phyloP scores from a whole-genome alignment of 352 stramenopile species.

The Pythium apleroticum region DNA sequence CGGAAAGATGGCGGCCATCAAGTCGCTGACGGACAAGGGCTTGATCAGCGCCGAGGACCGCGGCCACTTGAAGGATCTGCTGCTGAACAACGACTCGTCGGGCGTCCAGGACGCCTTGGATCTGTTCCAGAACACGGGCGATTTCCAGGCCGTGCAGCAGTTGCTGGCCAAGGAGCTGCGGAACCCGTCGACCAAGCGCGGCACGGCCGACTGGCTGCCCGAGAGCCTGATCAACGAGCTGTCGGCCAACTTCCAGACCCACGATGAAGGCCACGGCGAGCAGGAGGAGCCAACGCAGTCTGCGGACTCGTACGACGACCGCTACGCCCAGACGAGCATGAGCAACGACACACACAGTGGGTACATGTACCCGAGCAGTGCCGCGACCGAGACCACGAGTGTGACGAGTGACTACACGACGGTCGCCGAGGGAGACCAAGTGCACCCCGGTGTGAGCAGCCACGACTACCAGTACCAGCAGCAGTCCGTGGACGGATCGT shows the following conservation, averaged over 20 bases:
- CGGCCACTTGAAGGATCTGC: conserved; percentile 69
- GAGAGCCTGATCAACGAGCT: conserved; percentile 81
- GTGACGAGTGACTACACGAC: conserved; percentile 21
- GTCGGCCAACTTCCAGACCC: conserved; percentile 46
- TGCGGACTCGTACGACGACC: conserved; percentile 6
- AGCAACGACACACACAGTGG: conserved; percentile 9
- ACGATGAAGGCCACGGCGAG: conserved; percentile 13
- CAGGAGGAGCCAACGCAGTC: conserved; percentile 19
- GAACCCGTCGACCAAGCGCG: conserved; percentile 67
- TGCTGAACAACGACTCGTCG: conserved; percentile 79
- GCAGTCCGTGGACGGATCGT: background rate
- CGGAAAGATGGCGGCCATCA: conserved; percentile 83
- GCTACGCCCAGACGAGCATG: background rate
- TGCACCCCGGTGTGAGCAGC: conserved; percentile 19
- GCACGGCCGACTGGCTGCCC: conserved; percentile 68
- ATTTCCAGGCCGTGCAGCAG: conserved; percentile 75
- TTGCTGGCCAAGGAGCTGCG: conserved; percentile 63
- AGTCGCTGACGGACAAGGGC: conserved; percentile 69
- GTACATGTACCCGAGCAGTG: conserved; percentile 17
- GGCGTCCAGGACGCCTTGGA: conserved; percentile 74
- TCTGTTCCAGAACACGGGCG: conserved; percentile 73
- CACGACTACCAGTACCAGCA: conserved; percentile 4
- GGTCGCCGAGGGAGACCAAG: conserved; percentile 9
- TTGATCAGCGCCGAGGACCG: conserved; percentile 70
- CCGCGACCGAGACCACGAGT: conserved; percentile 3